These are phyloP conservation scores for Podosphaera xanthii DNA, from an alignment of 2,329 filamentous ascomycete genomes.

Conservation along the genomic window DNA sequence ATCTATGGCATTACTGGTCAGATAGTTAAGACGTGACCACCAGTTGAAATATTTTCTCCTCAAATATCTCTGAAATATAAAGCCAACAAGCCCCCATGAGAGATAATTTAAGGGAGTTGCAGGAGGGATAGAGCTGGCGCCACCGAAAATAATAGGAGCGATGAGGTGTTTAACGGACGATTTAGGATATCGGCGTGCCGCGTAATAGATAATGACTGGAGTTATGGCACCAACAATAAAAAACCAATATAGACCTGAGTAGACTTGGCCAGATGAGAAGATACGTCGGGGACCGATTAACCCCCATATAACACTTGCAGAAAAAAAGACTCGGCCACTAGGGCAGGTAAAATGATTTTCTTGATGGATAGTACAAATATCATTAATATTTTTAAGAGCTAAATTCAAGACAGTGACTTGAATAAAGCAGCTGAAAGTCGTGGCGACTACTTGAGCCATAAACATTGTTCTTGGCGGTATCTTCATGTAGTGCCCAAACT, in stretches of 20 bases:
- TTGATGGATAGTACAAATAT: conserved; percentile 34
- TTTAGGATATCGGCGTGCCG: conserved; percentile 33
- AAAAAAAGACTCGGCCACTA: conserved; percentile 33
- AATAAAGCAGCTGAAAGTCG: conserved; percentile 41
- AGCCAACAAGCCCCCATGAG: conserved; percentile 25
- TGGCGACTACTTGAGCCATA: conserved; percentile 38
- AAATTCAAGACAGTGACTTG: conserved; percentile 42
- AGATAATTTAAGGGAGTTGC: conserved; percentile 45
- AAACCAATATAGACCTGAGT: conserved; percentile 43
- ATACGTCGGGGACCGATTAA: conserved; percentile 48
- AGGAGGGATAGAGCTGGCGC: conserved; percentile 38
- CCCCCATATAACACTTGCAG: conserved; percentile 49
- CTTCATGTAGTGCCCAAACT: conserved; percentile 30
- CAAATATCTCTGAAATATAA: conserved; percentile 45
- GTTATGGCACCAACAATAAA: conserved; percentile 42
- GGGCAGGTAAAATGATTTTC: conserved; percentile 29
- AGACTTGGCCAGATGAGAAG: conserved; percentile 36
- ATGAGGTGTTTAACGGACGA: conserved; percentile 41
- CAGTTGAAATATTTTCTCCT: conserved; percentile 42
- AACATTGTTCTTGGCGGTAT: conserved; percentile 43
- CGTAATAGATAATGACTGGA: conserved; percentile 36
- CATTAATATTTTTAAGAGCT: conserved; percentile 31
- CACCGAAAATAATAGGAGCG: conserved; percentile 45
- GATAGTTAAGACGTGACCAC: conserved; percentile 62
- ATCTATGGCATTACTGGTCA: conserved; percentile 48